Evolutionary conservation across 352 stramenopile species (phyloP).

Genomic region (Phytopythium mirpurense): DNA sequence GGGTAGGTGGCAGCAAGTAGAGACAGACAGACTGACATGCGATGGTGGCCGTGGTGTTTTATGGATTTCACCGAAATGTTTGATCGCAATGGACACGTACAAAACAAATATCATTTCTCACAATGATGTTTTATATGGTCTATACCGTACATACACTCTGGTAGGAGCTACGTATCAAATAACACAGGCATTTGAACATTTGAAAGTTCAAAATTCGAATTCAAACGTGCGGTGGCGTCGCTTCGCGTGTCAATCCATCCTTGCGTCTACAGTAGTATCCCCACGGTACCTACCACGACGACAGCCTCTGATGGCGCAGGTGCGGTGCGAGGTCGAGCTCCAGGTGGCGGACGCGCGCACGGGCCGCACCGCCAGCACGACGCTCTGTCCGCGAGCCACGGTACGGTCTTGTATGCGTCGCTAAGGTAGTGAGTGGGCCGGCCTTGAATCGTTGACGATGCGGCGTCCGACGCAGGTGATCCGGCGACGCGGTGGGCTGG

Average conservation of each 20-base stretch:
- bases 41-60: no score
- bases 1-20: no score
- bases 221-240: neutral
- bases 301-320: slow-evolving; percentile 4
- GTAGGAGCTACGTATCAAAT: no score
- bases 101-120: neutral
- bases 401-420: slow-evolving; percentile 8
- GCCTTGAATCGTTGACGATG: no score
- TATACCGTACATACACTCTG: no score
- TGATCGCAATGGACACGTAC: no score
- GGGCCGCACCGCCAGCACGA: slow-evolving; percentile 40
- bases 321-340: slow-evolving; percentile 47
- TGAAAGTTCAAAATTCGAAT: slow-evolving; percentile 5
- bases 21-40: no score
- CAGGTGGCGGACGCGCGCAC: slow-evolving; percentile 47
- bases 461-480: slow-evolving; percentile 29
- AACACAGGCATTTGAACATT: slow-evolving; percentile 1
- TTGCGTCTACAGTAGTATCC: no score
- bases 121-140: neutral
- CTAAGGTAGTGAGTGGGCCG: no score
- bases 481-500: slow-evolving; percentile 45
- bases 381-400: slow-evolving; percentile 27
- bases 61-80: no score
- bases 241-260: slow-evolving; percentile 6
- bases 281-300: no score